Conservation (phyloP, 352 stramenopile genomes). For the Globisporangium cederbergense region DNA sequence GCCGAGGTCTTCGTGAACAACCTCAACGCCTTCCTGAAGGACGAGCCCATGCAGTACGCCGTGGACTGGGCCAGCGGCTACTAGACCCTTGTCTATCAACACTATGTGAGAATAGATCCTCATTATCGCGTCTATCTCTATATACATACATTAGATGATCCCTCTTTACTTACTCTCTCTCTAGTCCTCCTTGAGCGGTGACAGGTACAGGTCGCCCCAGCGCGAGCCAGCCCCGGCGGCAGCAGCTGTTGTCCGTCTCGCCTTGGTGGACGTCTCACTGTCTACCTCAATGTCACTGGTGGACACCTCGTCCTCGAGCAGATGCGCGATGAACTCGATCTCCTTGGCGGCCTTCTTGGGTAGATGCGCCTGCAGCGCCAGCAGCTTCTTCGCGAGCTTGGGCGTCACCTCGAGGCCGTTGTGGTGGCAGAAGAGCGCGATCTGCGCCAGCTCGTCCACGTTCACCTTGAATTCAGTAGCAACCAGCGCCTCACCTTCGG, state of each 20-base stretch:
- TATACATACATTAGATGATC: constrained; percentile 16
- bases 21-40: constrained; percentile 41
- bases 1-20: constrained; percentile 69
- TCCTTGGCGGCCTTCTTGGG: constrained; percentile 38
- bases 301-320: constrained; percentile 17
- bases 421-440: constrained; percentile 59
- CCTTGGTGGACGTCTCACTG: constrained; percentile 1
- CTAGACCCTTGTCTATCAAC: constrained; percentile 17
- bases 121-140: not conserved
- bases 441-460: constrained; percentile 39
- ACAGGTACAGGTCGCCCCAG: constrained; percentile 33
- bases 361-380: constrained; percentile 38
- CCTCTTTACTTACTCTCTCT: constrained; percentile 7
- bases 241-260: not conserved
- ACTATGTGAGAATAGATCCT: not conserved
- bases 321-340: constrained; percentile 37
- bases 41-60: constrained; percentile 35
- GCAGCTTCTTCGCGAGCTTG: constrained; percentile 34
- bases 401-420: constrained; percentile 40
- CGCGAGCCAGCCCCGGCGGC: constrained; percentile 19
- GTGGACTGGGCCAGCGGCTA: constrained; percentile 58
- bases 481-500: not conserved
- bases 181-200: constrained; percentile 25
- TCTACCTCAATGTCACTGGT: not conserved
- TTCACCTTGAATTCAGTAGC: constrained; percentile 23